Evolutionary conservation across 768 basidiomycete genomes (phyloP).

Genomic region (Amanita thiersii): DNA sequence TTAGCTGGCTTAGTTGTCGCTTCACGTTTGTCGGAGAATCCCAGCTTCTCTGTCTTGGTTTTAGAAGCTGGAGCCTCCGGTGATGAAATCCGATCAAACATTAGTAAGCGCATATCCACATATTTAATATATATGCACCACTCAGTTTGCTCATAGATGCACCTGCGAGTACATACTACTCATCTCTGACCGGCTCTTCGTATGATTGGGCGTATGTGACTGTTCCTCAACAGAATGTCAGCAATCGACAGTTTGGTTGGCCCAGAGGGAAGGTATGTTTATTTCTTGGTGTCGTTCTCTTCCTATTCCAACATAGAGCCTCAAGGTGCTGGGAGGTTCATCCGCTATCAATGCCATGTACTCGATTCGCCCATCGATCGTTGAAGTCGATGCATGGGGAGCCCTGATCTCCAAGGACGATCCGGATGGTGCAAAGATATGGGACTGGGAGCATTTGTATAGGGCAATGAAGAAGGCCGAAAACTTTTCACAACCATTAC

Average conservation of each 20-base stretch:
- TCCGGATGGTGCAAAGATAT: slow-evolving; percentile 21
- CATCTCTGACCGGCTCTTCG: slow-evolving; percentile 31
- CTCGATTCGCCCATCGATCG: slow-evolving; percentile 22
- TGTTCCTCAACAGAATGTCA: slow-evolving; percentile 30
- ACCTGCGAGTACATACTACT: slow-evolving; percentile 40
- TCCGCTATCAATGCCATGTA: slow-evolving; percentile 26
- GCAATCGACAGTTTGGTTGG: slow-evolving; percentile 37
- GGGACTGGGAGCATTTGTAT: slow-evolving; percentile 42
- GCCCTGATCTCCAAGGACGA: slow-evolving; percentile 28
- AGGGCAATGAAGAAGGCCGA: slow-evolving; percentile 43
- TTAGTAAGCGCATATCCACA: neutral
- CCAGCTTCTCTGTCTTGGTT: slow-evolving; percentile 24
- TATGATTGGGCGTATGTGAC: slow-evolving; percentile 45
- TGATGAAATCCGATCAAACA: neutral
- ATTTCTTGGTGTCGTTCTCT: neutral
- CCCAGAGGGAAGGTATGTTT: slow-evolving; percentile 42
- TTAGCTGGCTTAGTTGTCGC: slow-evolving; percentile 24
- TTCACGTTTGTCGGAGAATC: slow-evolving; percentile 24
- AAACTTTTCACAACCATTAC: slow-evolving; percentile 44
- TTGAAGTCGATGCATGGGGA: slow-evolving; percentile 41
- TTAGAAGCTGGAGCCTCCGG: slow-evolving; percentile 25
- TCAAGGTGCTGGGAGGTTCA: slow-evolving; percentile 24
- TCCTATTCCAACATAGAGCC: neutral
- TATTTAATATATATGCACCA: neutral
- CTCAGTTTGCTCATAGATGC: slow-evolving; percentile 20